Base-by-base conservation (phyloP, 2,329 filamentous ascomycete species). In the Xylariales sp. region DNA sequence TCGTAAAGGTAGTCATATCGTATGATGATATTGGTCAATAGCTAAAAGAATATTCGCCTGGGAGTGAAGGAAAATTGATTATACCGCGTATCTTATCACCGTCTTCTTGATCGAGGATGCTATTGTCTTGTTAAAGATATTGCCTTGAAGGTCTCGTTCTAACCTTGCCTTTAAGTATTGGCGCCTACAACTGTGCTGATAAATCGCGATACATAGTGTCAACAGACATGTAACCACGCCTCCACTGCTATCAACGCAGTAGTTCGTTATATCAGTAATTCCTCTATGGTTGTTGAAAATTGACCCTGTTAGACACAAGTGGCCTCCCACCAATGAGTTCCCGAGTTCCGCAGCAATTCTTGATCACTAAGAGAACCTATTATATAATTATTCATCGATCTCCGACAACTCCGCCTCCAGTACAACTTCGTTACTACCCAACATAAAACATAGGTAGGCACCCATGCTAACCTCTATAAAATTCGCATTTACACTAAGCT, bases 1-100 rank as follows among this genome's bases (percentile, higher is more conserved):
- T 77, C 34, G 71, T 72, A 70, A 77, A 75, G 30, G 56, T 28
- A 8, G 65, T 34, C 71, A 73, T 73, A 8, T 43, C 30, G 56
- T 65, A 28, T 62, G 46, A 28, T 62, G 46, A 18, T n/a, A 12
- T 18, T 50, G n/a, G 39, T 56, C 3, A 14, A 28, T 9, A 30
- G 34, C 10, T 14, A n/a, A 6, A n/a, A 45, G 8, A 46, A 45
- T 39, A 18, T 7, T 56, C 14, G 14, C 28, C 9, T 41, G 36
- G 16, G 1, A 28, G 41, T 34, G 8, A 12, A 28, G 5, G 23
- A 36, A 3, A 9, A 48, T 39, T 62, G 30, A 36, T 34, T 28
- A 30, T 39, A 30, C 30, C 23, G 41, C n/a, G 53, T 23, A 23
- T 39, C 39, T 41, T 53, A 10, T 49, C n/a, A 45, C n/a, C 8